Percentiles rank a stretch among this genome's conserved stretches.
Conservation (phyloP, 192 early-diverging fungal genomes). For the Podila horticola region DNA sequence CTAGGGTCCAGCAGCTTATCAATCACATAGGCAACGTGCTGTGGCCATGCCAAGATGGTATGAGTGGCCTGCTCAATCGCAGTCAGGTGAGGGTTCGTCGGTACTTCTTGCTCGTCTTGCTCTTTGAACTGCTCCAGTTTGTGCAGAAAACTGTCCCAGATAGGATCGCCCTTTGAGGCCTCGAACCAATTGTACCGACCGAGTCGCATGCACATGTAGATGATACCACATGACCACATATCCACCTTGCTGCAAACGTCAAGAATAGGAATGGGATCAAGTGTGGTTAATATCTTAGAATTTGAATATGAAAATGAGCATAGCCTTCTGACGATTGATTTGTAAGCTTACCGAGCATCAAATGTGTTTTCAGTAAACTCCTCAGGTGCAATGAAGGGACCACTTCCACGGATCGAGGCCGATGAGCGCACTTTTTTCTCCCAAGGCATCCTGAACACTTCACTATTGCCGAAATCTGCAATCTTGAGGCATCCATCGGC, state of each 20-base stretch:
- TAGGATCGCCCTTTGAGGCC: conserved; percentile 34
- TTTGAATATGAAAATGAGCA: neutral
- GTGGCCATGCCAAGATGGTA: conserved; percentile 20
- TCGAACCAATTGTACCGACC: conserved; percentile 43
- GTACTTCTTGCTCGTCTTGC: neutral
- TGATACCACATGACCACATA: conserved; percentile 57
- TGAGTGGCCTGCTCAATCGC: conserved; percentile 21
- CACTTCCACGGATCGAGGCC: conserved; percentile 76
- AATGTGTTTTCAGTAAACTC: conserved; percentile 71
- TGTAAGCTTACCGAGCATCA: conserved; percentile 66
- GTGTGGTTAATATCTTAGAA: neutral
- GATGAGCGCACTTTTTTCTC: conserved; percentile 66
- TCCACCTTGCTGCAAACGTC: conserved; percentile 45
- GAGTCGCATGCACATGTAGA: conserved; percentile 56
- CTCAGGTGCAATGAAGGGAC: conserved; percentile 91
- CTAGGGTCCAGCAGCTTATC: conserved; percentile 52
- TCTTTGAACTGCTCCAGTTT: conserved; percentile 8
- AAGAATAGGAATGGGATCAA: neutral
- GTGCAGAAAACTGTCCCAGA: conserved; percentile 27
- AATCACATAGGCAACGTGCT: conserved; percentile 34
- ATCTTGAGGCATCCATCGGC: conserved; percentile 77
- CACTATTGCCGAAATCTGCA: conserved; percentile 86
- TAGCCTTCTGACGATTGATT: neutral
- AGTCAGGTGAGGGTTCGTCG: neutral
- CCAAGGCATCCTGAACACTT: conserved; percentile 84